Evolutionary conservation across 805 yeast genomes (phyloP).

Genomic region (Sugiyamaella americana): DNA sequence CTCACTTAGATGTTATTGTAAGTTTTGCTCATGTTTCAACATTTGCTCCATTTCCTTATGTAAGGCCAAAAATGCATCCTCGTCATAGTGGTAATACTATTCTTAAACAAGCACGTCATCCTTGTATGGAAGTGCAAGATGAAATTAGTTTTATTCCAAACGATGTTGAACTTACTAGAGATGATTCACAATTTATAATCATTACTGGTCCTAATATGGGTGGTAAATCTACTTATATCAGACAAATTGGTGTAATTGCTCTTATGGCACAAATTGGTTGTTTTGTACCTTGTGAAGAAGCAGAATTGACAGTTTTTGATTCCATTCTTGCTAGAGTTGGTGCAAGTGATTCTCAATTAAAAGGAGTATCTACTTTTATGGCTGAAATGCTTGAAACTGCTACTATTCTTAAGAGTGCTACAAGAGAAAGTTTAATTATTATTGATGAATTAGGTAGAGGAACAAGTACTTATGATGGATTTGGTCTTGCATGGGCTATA

Average conservation of each 20-base stretch:
- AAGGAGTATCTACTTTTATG: constrained; percentile 95
- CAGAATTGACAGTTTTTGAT: constrained; percentile 80
- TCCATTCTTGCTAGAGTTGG: constrained; percentile 96
- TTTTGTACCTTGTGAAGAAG: constrained; percentile 72
- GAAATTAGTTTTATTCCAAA: constrained; percentile 87
- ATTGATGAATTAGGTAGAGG: constrained; percentile 97
- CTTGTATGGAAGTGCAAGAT: constrained; percentile 89
- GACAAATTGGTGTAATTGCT: constrained; percentile 84
- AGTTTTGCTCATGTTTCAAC: constrained; percentile 81
- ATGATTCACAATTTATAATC: constrained; percentile 61
- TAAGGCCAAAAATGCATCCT: constrained; percentile 63
- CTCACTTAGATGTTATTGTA: constrained; percentile 75
- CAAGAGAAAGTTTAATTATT: constrained; percentile 70
- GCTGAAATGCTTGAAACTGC: constrained; percentile 96
- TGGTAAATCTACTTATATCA: constrained; percentile 88
- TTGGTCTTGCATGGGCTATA: constrained; percentile 96
- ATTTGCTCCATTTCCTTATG: constrained; percentile 76
- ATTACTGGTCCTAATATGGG: constrained; percentile 98
- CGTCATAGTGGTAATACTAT: constrained; percentile 40
- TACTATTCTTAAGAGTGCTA: constrained; percentile 73
- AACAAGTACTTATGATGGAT: constrained; percentile 91
- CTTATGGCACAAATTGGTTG: constrained; percentile 87
- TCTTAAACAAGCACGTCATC: constrained; percentile 81
- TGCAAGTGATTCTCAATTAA: constrained; percentile 95
- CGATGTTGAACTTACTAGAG: constrained; percentile 63